Conservation (phyloP, 1,284 basidiomycete genomes). For the Cutaneotrichosporon dermatis region DNA sequence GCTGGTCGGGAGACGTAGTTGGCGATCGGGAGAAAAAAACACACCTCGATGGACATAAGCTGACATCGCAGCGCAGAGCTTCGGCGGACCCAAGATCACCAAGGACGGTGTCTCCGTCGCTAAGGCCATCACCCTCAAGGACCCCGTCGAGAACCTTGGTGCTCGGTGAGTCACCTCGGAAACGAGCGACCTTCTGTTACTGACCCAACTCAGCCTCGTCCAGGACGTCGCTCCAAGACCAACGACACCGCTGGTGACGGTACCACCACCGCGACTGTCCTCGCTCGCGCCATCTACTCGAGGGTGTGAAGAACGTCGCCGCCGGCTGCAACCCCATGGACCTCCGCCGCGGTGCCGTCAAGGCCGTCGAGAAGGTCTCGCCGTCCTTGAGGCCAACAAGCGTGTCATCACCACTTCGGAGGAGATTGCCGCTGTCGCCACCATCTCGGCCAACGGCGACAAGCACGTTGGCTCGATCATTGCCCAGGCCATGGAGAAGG, state of each 20-base stretch:
- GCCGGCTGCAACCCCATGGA: slow-evolving; percentile 99
- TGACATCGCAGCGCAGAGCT: slow-evolving; percentile 61
- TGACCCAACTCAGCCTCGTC: slow-evolving; percentile 68
- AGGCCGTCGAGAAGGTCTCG: slow-evolving; percentile 91
- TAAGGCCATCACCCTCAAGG: slow-evolving; percentile 88
- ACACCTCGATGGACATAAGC: background rate
- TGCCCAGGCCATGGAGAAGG: slow-evolving; percentile 99
- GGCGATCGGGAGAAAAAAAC: background rate
- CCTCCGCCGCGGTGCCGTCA: slow-evolving; percentile 90
- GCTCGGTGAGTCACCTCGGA: slow-evolving; percentile 64
- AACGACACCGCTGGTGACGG: slow-evolving; percentile 98
- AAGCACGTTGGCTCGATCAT: slow-evolving; percentile 90
- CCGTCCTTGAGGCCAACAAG: slow-evolving; percentile 83
- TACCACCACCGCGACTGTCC: slow-evolving; percentile 95
- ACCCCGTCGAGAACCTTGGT: slow-evolving; percentile 99
- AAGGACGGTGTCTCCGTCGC: slow-evolving; percentile 99
- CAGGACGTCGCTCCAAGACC: slow-evolving; percentile 96
- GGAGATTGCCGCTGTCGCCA: slow-evolving; percentile 92
- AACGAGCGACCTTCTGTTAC: too few relatives aligned
- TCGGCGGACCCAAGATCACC: slow-evolving; percentile 96
- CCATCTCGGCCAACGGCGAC: slow-evolving; percentile 97
- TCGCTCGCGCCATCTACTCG: slow-evolving; percentile 96
- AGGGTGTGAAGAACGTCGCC: slow-evolving; percentile 98
- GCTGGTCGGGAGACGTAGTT: background rate
- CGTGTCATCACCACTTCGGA: slow-evolving; percentile 94